Base-by-base conservation (phyloP, 139 green algal species). In the Dunaliella sp. region DNA sequence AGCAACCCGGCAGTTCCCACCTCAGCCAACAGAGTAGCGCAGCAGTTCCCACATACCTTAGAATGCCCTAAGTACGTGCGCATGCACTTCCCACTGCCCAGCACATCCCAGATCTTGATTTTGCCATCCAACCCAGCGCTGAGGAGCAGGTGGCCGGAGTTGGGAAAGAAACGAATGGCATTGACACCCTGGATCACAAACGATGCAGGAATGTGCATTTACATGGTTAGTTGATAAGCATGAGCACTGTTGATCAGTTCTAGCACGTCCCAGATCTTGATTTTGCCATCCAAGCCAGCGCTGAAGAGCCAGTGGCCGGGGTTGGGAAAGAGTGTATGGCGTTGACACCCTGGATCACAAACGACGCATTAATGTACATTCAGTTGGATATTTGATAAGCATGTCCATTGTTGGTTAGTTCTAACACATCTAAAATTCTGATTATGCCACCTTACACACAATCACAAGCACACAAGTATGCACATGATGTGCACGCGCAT, bases 241-340 rank as follows among this genome's bases (percentile, higher is more conserved):
- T n/a, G n/a, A n/a, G n/a, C n/a, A n/a, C n/a, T n/a, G n/a, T n/a
- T n/a, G n/a, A n/a, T n/a, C n/a, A n/a, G n/a, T n/a, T n/a, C 88
- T 36, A 93, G 88, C 36, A 98, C 96, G 84, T 99, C 97, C 97
- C 97, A 99, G 38, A 99, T 98, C 92, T 99, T 99, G 88, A 98
- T 77, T 83, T 97, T 95, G 86, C 92, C 95, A 79, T 99, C 97
- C 92, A 99, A 92, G 3, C 95, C 94, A 3, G 96, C 97, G 1
- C 94, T 97, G 36, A 99, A 93, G 83, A 99, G 92, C 86, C 99
- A 88, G 88, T 99, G 97, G 2, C 95, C 97, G 1, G 88, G 92
- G 33, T 90, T 81, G 1, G 97, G 97, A 90, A 99, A 99, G 90
- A 99, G 7, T 92, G 91, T 83, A 99, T 97, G 26, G 92, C 91